A percentile compares a stretch with the other conserved stretches of the same genome.
Evolutionary conservation across 345 rosid species (phyloP).

Genomic region (Durio zibethinus): DNA sequence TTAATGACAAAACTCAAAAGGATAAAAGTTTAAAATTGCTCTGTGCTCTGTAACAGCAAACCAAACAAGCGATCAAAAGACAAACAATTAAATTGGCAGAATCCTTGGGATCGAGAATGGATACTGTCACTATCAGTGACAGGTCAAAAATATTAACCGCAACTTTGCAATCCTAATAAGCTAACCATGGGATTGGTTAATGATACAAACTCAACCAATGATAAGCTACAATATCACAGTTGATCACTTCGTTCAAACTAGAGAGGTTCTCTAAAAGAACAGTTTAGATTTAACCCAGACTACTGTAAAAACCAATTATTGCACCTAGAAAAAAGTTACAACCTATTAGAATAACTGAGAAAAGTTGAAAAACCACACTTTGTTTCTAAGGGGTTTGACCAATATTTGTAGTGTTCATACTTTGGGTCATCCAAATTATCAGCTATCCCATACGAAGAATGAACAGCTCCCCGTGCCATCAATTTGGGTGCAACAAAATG

Average conservation of each 20-base stretch:
- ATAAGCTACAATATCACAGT: background rate
- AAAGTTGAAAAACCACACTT: conserved; percentile 35
- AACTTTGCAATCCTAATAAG: background rate
- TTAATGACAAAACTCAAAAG: background rate
- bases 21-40: background rate
- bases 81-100: background rate
- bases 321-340: background rate
- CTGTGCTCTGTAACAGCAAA: background rate
- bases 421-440: conserved; percentile 62
- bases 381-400: conserved; percentile 76
- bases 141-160: background rate
- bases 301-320: background rate
- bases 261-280: no score
- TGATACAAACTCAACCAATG: background rate
- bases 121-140: background rate
- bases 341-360: background rate
- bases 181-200: background rate
- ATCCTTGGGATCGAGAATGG: background rate
- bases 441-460: conserved; percentile 71
- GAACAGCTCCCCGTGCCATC: conserved; percentile 61
- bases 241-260: background rate
- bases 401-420: conserved; percentile 53
- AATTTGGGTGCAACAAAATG: conserved; percentile 57
- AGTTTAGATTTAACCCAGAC: background rate
- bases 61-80: background rate